phyloP scores from a whole-genome alignment of 805 yeast genomes.

The Naumovozyma dairenensis region DNA sequence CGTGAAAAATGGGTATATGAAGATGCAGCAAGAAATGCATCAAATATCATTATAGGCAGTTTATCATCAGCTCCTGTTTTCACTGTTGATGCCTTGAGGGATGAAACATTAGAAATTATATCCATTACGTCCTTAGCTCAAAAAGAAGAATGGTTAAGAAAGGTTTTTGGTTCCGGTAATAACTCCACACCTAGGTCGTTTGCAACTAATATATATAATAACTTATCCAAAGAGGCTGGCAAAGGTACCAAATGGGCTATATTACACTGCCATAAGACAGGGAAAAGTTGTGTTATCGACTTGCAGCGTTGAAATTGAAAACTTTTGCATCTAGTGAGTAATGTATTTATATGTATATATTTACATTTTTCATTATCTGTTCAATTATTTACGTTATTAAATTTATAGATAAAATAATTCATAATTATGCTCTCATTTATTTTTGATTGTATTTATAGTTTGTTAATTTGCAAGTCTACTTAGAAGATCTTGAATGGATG shows the following conservation, averaged over 20 bases:
- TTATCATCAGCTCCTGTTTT: constrained; percentile 63
- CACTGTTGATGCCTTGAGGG: constrained; percentile 64
- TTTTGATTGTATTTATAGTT: no score
- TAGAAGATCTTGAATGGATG: constrained; percentile 28
- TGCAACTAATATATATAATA: constrained; percentile 61
- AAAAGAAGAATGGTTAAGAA: constrained; percentile 68
- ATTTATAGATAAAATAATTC: no score
- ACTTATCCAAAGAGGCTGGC: constrained; percentile 61
- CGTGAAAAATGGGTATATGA: constrained; percentile 71
- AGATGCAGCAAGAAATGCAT: constrained; percentile 57
- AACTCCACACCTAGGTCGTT: constrained; percentile 73
- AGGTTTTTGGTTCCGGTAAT: constrained; percentile 68
- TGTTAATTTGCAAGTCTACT: constrained; percentile 26
- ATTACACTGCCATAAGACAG: constrained; percentile 68
- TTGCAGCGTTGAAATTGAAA: no score
- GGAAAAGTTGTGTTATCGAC: constrained; percentile 57
- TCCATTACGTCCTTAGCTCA: constrained; percentile 63
- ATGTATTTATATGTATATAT: no score
- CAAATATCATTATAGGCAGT: constrained; percentile 42
- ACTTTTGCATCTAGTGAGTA: no score
- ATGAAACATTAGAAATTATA: constrained; percentile 79
- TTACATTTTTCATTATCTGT: no score
- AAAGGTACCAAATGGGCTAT: constrained; percentile 70
- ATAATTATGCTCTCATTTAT: no score
- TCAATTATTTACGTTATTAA: no score